Evolutionary conservation across 148 eudicot species (phyloP), one percentile per base, ranked within the genome.

Genomic region (Chenopodium formosanum): DNA sequence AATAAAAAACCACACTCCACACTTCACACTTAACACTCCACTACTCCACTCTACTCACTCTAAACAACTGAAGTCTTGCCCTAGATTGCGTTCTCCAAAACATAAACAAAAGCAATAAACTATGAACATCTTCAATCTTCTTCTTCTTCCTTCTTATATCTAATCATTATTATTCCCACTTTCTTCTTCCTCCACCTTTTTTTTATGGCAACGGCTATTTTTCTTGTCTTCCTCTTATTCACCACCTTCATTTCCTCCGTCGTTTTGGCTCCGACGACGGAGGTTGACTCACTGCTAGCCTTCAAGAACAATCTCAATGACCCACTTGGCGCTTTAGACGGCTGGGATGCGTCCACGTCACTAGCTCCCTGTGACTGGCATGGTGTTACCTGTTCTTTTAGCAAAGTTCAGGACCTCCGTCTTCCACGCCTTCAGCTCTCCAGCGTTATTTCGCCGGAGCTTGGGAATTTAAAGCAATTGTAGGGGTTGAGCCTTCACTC

Each of bases 291-390:
- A 40, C 85, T 83, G 25, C 72, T 76, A 27, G 31, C 84, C 9
- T 40, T 86, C 48, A 83, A 81, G 56, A 20, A 19, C 25, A 50
- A 22, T 16, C 77, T 86, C 47, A 22, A 47, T 7, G 86, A 83
- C 73, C 84, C 86, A 40, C 76, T 62, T 25, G 83, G 86, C n/a
- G 78, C 86, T 13, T 79, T 86, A 37, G 34, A 67, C 81, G 48
- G 56, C 75, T 86, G 88, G 88, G 76, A 76, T 48, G 62, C 82
- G 14, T 63, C 88, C n/a, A 20, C 85, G 12, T 46, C 82, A 14
- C 48, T 73, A 1, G 63, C 81, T 6, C 87, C 85, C 23, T 83
- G 84, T 73, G 76, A 81, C 68, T 86, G 86, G 84, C 88, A 79
- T n/a, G 79, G 75, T 2, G 65, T 82, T 1, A 12, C 58, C 34